phyloP scores from a whole-genome alignment of 306 rosid genomes.

The Medicago ruthenica region DNA sequence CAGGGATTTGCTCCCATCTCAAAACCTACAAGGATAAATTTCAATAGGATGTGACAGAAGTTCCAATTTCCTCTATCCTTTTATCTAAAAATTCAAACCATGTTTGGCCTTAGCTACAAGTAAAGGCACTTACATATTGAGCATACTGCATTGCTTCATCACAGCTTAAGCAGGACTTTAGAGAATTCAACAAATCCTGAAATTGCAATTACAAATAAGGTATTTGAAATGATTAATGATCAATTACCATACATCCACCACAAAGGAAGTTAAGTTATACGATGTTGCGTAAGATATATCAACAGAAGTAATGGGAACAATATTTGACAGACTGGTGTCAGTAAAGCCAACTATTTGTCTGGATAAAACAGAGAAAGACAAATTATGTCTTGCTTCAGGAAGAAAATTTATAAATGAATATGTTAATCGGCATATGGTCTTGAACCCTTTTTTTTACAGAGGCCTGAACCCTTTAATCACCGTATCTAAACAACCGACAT shows the following conservation, averaged over 20 bases:
- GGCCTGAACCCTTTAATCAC: slow-evolving; percentile 9
- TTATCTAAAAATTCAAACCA: slow-evolving; percentile 31
- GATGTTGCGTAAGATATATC: slow-evolving; percentile 5
- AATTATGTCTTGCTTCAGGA: neutral
- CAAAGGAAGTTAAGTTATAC: neutral
- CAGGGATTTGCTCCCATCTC: slow-evolving; percentile 95
- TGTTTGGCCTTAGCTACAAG: slow-evolving; percentile 31
- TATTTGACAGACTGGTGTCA: slow-evolving; percentile 10
- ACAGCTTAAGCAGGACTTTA: slow-evolving; percentile 63
- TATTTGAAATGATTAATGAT: slow-evolving; percentile 11
- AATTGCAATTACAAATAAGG: slow-evolving; percentile 39
- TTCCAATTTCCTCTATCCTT: slow-evolving; percentile 30
- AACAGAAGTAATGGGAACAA: slow-evolving; percentile 26
- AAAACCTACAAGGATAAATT: slow-evolving; percentile 58
- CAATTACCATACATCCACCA: neutral
- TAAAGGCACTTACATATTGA: slow-evolving; percentile 63
- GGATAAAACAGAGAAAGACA: slow-evolving; percentile 25
- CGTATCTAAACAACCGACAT: neutral
- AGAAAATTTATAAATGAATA: slow-evolving; percentile 15
- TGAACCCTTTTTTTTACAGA: slow-evolving; percentile 2
- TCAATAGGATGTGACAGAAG: slow-evolving; percentile 28
- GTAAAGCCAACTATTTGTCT: slow-evolving; percentile 8
- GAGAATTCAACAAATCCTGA: slow-evolving; percentile 74
- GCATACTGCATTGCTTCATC: slow-evolving; percentile 85
- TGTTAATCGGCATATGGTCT: slow-evolving; percentile 7